phyloP scores from a whole-genome alignment of 148 eudicot species.

The Fagopyrum esculentum region DNA sequence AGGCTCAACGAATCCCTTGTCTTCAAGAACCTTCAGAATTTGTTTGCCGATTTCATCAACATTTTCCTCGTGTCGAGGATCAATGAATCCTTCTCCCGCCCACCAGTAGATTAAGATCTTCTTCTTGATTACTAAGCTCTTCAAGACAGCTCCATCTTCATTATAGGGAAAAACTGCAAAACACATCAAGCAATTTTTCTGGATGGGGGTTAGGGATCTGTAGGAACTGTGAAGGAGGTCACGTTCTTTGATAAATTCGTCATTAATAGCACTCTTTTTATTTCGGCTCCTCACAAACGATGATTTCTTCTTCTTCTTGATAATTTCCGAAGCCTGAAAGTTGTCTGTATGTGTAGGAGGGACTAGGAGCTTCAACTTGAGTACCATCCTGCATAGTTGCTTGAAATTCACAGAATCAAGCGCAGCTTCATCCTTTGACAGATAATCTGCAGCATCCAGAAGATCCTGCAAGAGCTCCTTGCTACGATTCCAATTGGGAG shows the following conservation, averaged over 20 bases:
- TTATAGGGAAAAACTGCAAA: not conserved
- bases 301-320: not conserved
- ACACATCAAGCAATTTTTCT: not conserved
- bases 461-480: not conserved
- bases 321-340: not conserved
- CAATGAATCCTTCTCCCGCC: constrained; percentile 36
- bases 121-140: constrained; percentile 15
- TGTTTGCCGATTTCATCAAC: not conserved
- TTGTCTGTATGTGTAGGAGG: not conserved
- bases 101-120: constrained; percentile 35
- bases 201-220: not conserved
- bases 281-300: not conserved
- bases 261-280: not conserved
- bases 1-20: not conserved
- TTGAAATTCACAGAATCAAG: not conserved
- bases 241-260: not conserved
- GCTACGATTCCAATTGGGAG: not conserved
- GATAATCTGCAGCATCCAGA: not conserved
- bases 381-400: not conserved
- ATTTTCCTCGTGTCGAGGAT: not conserved
- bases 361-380: not conserved
- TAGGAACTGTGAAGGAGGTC: not conserved
- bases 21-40: not conserved
- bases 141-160: not conserved
- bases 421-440: not conserved